Conservation (phyloP, 441 rosid genomes). For the Theobroma grandiflorum region DNA sequence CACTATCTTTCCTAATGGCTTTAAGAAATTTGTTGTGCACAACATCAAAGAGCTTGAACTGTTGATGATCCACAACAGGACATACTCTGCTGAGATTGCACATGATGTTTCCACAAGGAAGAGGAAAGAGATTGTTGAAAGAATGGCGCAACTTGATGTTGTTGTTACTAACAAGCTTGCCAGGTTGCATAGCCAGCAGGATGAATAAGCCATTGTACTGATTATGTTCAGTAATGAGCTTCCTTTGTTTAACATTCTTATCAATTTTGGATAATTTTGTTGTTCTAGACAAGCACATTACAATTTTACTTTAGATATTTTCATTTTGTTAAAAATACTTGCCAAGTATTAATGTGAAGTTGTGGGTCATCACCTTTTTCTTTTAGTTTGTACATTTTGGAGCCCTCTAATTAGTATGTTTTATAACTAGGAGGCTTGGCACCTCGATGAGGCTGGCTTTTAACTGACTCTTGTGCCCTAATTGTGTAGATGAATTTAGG, state of each 20-base stretch:
- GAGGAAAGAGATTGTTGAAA: slow-evolving; percentile 71
- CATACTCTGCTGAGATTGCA: slow-evolving; percentile 76
- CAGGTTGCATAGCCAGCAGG: slow-evolving; percentile 90
- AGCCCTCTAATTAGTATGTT: no score
- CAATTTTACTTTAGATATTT: not conserved
- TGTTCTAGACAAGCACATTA: not conserved
- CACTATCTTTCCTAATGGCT: slow-evolving; percentile 89
- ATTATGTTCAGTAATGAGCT: not conserved
- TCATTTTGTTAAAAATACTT: not conserved
- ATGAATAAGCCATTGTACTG: slow-evolving; percentile 50
- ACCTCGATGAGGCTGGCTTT: no score
- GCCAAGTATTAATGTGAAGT: not conserved
- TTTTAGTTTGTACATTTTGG: no score
- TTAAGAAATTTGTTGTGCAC: slow-evolving; percentile 91
- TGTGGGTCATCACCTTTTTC: no score
- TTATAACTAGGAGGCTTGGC: no score
- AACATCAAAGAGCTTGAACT: slow-evolving; percentile 68
- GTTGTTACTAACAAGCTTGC: slow-evolving; percentile 78
- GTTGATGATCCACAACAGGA: slow-evolving; percentile 37
- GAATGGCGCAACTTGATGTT: slow-evolving; percentile 66
- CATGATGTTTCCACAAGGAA: slow-evolving; percentile 64
- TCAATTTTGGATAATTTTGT: slow-evolving; percentile 13
- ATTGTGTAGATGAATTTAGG: no score
- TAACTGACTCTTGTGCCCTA: no score
- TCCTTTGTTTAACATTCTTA: not conserved